Evolutionary conservation across 148 eudicot genomes (phyloP).

Genomic region (Mesembryanthemum crystallinum): DNA sequence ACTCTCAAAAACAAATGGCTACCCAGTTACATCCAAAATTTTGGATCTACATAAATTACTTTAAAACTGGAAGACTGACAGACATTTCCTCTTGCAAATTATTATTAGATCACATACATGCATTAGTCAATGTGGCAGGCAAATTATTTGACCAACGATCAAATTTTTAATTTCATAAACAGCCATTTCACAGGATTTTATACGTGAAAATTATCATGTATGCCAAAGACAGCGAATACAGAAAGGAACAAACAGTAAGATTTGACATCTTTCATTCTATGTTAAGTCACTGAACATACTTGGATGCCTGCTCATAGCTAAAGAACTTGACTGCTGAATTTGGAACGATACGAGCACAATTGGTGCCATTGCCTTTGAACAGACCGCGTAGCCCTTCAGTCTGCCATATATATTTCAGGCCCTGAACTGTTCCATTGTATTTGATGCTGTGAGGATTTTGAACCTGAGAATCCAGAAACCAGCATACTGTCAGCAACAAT

Average conservation of each 20-base stretch:
- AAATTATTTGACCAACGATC: neutral
- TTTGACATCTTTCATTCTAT: neutral
- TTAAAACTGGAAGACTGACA: neutral
- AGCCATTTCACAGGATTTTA: neutral
- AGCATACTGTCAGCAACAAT: neutral
- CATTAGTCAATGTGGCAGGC: neutral
- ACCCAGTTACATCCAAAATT: too few species aligned
- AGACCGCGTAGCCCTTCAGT: conserved; percentile 88
- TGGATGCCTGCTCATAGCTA: conserved; percentile 89
- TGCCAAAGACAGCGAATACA: neutral
- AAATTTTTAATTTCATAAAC: neutral
- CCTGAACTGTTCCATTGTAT: conserved; percentile 79
- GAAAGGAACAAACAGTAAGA: neutral
- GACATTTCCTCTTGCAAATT: neutral
- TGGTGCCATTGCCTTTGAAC: conserved; percentile 93
- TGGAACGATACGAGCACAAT: conserved; percentile 94
- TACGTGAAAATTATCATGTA: neutral
- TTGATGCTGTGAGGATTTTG: conserved; percentile 86
- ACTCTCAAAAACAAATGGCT: neutral
- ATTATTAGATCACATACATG: neutral
- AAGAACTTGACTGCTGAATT: conserved; percentile 94
- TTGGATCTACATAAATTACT: neutral
- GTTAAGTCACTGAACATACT: conserved; percentile 40
- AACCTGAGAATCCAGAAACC: conserved; percentile 48
- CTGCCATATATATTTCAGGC: conserved; percentile 83